These are phyloP conservation scores for Gaeumannomyces tritici DNA, from an alignment of 2,329 filamentous ascomycete genomes.

Conservation along the genomic window DNA sequence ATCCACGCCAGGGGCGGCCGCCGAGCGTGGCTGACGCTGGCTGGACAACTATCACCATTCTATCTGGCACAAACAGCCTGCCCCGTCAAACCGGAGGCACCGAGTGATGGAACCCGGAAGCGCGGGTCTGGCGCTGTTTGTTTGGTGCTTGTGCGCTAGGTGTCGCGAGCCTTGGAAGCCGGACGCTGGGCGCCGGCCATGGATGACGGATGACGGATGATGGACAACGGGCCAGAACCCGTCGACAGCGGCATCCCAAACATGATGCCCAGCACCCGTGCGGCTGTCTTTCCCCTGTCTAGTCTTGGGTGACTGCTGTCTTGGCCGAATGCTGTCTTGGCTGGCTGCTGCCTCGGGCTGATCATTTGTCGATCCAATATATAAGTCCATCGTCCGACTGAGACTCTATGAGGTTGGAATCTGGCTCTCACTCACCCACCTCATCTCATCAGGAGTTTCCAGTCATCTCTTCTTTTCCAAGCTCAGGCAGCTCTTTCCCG, in stretches of 20 bases:
- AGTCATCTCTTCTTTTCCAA: neutral
- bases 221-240: too few species aligned
- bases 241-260: neutral
- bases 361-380: neutral
- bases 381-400: neutral
- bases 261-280: too few species aligned
- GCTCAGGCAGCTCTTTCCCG: neutral
- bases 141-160: too few species aligned
- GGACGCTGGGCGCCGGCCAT: too few species aligned
- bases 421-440: neutral
- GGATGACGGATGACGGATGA: too few species aligned
- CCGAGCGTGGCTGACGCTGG: neutral
- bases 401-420: neutral
- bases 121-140: too few species aligned
- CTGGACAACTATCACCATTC: neutral
- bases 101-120: neutral
- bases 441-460: neutral
- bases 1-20: neutral
- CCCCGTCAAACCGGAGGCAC: neutral
- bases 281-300: neutral
- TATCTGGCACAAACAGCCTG: neutral
- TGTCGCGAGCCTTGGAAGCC: too few species aligned
- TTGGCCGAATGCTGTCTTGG: neutral
- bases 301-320: too few species aligned
- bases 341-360: neutral